A percentile compares a stretch with the other conserved stretches of the same genome.
Conservation (phyloP, 2,329 filamentous ascomycete species). For the Fusarium armeniacum region DNA sequence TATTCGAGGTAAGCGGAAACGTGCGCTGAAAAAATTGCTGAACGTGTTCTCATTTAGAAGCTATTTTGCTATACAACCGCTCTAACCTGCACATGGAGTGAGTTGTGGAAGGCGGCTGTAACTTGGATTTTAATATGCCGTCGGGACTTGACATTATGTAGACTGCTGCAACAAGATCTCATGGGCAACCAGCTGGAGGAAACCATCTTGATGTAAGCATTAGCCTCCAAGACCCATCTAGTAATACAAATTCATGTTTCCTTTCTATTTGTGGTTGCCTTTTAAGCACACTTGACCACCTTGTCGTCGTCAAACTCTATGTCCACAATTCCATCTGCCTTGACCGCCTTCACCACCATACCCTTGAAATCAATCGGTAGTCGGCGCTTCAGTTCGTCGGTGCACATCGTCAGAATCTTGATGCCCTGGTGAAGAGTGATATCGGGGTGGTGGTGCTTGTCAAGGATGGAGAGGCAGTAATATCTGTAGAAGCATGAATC, state of each 20-base stretch:
- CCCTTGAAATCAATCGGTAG: slow-evolving; percentile 99
- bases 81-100: background rate
- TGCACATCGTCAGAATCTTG: slow-evolving; percentile 94
- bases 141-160: slow-evolving; percentile 1
- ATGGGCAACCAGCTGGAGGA: slow-evolving; percentile 32
- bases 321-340: slow-evolving; percentile 90
- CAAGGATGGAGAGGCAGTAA: slow-evolving; percentile 96
- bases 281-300: slow-evolving; percentile 73
- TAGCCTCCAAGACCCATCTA: slow-evolving; percentile 50
- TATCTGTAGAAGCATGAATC: slow-evolving; percentile 69
- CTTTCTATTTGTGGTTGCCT: slow-evolving; percentile 29
- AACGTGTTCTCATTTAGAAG: background rate
- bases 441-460: slow-evolving; percentile 98
- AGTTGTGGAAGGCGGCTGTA: background rate
- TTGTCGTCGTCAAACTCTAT: slow-evolving; percentile 88
- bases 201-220: slow-evolving; percentile 47
- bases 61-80: background rate
- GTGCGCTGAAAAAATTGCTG: too few relatives aligned
- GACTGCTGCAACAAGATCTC: background rate
- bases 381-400: slow-evolving; percentile 95
- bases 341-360: slow-evolving; percentile 92
- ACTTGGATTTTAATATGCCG: background rate
- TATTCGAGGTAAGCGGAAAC: background rate
- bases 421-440: slow-evolving; percentile 90
- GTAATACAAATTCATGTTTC: slow-evolving; percentile 56